phyloP scores from a whole-genome alignment of 148 eudicot genomes.

The Fallopia convolvulus region DNA sequence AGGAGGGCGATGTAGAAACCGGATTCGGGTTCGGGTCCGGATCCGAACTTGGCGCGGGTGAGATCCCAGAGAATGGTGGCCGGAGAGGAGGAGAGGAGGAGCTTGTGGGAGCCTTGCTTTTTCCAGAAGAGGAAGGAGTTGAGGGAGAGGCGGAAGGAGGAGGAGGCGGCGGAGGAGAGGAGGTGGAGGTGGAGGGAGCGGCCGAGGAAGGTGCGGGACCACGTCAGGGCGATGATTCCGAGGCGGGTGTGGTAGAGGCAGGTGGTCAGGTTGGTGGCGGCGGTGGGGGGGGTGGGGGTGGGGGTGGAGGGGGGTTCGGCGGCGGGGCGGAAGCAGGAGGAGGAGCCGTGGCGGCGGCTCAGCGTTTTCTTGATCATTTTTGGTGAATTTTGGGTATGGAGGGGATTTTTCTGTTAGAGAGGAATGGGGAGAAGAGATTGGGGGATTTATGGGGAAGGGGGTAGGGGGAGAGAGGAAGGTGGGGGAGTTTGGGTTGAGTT shows the following conservation, averaged over 20 bases:
- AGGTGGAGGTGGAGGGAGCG: slow-evolving; percentile 44
- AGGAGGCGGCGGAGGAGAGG: slow-evolving; percentile 18
- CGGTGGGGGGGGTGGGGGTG: slow-evolving; percentile 19
- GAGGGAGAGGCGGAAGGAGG: slow-evolving; percentile 35
- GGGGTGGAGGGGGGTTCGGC: slow-evolving; percentile 15
- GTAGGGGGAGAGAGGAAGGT: background rate
- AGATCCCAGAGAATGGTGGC: slow-evolving; percentile 46
- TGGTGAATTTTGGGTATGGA: background rate
- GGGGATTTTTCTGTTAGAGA: background rate
- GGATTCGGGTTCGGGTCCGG: slow-evolving; percentile 60
- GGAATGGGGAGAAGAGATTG: background rate
- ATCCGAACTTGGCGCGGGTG: slow-evolving; percentile 43
- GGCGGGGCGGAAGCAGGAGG: slow-evolving; percentile 35
- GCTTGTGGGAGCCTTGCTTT: slow-evolving; percentile 36
- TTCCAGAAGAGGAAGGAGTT: slow-evolving; percentile 51
- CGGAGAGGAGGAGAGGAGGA: slow-evolving; percentile 10
- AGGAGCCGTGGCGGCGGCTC: slow-evolving; percentile 21
- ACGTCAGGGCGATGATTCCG: slow-evolving; percentile 55
- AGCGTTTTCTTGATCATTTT: slow-evolving; percentile 4
- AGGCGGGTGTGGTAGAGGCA: slow-evolving; percentile 48
- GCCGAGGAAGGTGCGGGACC: slow-evolving; percentile 42
- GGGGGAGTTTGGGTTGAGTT: background rate
- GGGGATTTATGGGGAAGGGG: background rate
- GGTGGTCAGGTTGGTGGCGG: slow-evolving; percentile 51
- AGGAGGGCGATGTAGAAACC: slow-evolving; percentile 58